Evolutionary conservation across 2,329 filamentous ascomycete genomes (phyloP).

Genomic region (Fusarium sp.): DNA sequence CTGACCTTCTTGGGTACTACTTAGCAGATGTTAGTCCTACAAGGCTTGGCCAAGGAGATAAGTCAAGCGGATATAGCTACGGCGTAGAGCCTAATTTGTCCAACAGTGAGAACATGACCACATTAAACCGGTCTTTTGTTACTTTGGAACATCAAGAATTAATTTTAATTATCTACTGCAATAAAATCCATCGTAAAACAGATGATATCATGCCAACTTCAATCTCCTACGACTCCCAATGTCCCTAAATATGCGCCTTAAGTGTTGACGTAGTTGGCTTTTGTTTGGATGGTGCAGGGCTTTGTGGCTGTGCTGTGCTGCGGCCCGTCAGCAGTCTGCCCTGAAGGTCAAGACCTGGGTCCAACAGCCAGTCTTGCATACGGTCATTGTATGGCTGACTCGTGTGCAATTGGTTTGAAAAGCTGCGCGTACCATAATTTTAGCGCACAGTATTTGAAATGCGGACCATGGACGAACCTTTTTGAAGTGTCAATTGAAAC

Average conservation of each 20-base stretch:
- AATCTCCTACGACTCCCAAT: not conserved
- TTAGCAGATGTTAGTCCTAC: not conserved
- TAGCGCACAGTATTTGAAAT: not conserved
- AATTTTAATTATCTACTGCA: constrained; percentile 1
- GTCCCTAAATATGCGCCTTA: constrained; percentile 1
- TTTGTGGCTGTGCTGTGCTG: constrained; percentile 1
- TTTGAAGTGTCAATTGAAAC: not conserved
- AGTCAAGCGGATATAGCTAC: not conserved
- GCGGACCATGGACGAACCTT: constrained; percentile 3
- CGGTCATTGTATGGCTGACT: constrained; percentile 1
- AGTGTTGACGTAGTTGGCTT: not conserved
- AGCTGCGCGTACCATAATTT: not conserved
- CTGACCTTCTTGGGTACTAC: not conserved
- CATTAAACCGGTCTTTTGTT: not conserved
- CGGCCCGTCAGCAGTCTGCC: constrained; percentile 12
- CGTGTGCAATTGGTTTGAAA: not conserved
- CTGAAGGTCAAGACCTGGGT: constrained; percentile 20
- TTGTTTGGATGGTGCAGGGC: not conserved
- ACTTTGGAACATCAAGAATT: constrained; percentile 3
- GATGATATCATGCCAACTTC: not conserved
- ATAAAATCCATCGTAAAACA: not conserved
- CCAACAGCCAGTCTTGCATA: constrained; percentile 13
- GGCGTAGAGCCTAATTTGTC: constrained; percentile 2
- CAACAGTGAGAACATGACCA: not conserved
- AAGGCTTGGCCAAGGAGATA: not conserved